Percentiles rank a stretch among this genome's conserved stretches.
Conservation (phyloP, 192 early-diverging fungal species). For the Gonapodya prolifera region DNA sequence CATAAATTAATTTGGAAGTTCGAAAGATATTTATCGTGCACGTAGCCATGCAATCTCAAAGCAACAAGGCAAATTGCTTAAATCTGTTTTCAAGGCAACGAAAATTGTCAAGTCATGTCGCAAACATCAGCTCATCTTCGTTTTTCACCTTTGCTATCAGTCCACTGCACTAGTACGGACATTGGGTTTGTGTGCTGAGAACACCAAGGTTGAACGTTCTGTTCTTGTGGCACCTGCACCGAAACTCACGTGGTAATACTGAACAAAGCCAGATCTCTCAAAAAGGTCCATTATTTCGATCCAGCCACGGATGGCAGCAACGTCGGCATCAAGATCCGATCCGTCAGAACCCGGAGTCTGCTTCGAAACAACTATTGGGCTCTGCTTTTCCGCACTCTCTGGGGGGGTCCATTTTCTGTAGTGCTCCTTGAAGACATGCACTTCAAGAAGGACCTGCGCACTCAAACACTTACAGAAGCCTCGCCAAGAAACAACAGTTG, state of each 20-base stretch:
- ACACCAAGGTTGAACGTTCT: neutral
- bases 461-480: too few species aligned
- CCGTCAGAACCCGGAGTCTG: neutral
- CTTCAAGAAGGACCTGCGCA: neutral
- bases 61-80: neutral
- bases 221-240: neutral
- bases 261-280: neutral
- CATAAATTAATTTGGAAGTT: too few species aligned
- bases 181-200: neutral
- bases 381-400: too few species aligned
- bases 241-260: neutral
- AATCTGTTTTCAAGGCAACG: too few species aligned
- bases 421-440: neutral
- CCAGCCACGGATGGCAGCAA: neutral
- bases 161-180: neutral
- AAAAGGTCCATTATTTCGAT: neutral
- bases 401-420: neutral
- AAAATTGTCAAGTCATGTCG: too few species aligned
- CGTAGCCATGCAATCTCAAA: constrained; percentile 1
- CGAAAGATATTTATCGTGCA: too few species aligned
- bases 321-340: neutral
- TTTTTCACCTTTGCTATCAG: neutral
- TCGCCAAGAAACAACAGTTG: too few species aligned
- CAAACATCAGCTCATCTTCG: too few species aligned
- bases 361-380: neutral